Base-by-base conservation (phyloP, 768 basidiomycete genomes). In the Boletus fagicola region DNA sequence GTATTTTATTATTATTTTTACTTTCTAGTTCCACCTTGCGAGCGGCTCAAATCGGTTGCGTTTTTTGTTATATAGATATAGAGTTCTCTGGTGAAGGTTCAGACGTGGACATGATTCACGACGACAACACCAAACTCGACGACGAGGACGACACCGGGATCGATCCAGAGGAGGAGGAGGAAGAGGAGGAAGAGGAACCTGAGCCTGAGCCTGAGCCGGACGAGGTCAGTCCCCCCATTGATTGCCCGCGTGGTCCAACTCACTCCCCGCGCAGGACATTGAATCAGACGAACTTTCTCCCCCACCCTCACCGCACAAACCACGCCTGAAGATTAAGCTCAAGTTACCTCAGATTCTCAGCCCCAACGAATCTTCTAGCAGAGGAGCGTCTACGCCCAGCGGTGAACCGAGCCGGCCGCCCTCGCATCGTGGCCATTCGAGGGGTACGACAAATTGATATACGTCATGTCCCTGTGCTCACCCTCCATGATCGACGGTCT, bases 311-410 rank as follows among this genome's bases (percentile, higher is more conserved):
- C 66, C 67, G 2, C 66, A 69, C 31, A 71, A 76, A 63, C 78
- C 80, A 4, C 75, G 79, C 7, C 77, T 87, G 22, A 85, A 82
- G 62, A 87, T 87, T 65, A 86, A 80, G 67, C 75, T 86, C 45
- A 87, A 83, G 63, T 67, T 86, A 5, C 81, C 83, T 15, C 69
- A 70, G 47, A 62, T 64, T 11, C 71, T 75, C 22, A 74, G 60
- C 58, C 68, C 71, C 43, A 70, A 66, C 55, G 74, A 61, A 59
- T 66, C 62, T 39, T 71, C 65, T 16, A 71, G 69, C 52, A 65
- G 73, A 24, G 63, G 58, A 24, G 58, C 63, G 28, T 69, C 67
- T 1, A 65, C 65, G 3, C 66, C 63, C 1, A 65, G 66, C 20
- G 62, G 67, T 3, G 62, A 63, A 54, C 62, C 52, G 15, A 64